Evolutionary conservation across 1,139 yeast species (phyloP).

Genomic region (Zygotorulaspora mrakii): DNA sequence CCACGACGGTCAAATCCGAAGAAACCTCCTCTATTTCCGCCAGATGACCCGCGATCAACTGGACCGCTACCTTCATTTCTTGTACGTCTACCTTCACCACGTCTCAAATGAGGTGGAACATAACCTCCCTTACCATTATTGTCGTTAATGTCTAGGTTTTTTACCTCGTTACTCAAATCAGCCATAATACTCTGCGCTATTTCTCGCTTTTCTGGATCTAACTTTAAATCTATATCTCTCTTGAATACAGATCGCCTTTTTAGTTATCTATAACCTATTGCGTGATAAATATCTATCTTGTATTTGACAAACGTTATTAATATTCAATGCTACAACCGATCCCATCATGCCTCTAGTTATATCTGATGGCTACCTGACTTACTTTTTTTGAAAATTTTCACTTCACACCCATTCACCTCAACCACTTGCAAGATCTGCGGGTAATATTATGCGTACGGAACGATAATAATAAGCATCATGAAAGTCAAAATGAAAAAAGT

Average conservation of each 20-base stretch:
- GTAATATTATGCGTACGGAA: not conserved
- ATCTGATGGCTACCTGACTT: constrained; percentile 5
- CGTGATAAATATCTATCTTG: constrained; percentile 1
- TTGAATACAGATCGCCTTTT: constrained; percentile 1
- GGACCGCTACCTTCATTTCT: constrained; percentile 25
- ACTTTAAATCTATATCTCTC: not conserved
- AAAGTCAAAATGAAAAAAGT: not conserved
- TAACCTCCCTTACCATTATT: constrained; percentile 39
- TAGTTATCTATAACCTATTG: not conserved
- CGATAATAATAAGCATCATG: constrained; percentile 1
- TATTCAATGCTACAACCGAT: not conserved
- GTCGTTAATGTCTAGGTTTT: constrained; percentile 41
- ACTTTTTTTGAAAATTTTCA: constrained; percentile 12
- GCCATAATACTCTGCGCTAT: constrained; percentile 36
- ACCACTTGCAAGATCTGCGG: not conserved
- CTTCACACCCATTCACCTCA: constrained; percentile 6
- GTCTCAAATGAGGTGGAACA: constrained; percentile 69
- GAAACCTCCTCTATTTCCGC: constrained; percentile 30
- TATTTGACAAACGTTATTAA: too few species aligned
- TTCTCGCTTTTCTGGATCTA: not conserved
- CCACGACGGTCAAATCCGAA: constrained; percentile 23
- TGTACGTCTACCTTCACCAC: constrained; percentile 19
- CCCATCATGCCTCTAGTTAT: constrained; percentile 10
- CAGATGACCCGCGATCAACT: constrained; percentile 17
- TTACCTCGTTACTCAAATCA: constrained; percentile 44